Conservation (phyloP, 768 basidiomycete species). For the Calocera cornea region DNA sequence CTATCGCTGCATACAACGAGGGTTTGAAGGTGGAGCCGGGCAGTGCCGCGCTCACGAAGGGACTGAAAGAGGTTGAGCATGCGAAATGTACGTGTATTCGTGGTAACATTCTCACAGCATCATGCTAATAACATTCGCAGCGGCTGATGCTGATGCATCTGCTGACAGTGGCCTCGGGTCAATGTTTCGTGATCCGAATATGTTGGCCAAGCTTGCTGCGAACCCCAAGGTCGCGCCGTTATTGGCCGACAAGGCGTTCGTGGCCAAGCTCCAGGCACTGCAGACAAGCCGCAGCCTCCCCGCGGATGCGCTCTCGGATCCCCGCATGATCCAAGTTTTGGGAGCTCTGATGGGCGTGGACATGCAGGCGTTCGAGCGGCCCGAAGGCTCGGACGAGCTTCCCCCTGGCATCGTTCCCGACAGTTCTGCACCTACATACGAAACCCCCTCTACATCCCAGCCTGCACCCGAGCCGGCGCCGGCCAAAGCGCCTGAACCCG, state of each 20-base stretch:
- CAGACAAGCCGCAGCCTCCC: slow-evolving; percentile 17
- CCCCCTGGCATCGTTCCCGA: slow-evolving; percentile 41
- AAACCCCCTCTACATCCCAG: slow-evolving; percentile 26
- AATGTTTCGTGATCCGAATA: slow-evolving; percentile 72
- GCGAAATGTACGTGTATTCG: slow-evolving; percentile 49
- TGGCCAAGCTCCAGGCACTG: slow-evolving; percentile 36
- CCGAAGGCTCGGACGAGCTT: slow-evolving; percentile 70
- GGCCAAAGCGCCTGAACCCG: slow-evolving; percentile 22
- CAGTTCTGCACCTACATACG: slow-evolving; percentile 12
- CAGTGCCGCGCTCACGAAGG: slow-evolving; percentile 69
- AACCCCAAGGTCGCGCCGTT: slow-evolving; percentile 79
- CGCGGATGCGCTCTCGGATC: slow-evolving; percentile 51
- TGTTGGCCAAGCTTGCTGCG: slow-evolving; percentile 67
- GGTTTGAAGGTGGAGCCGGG: slow-evolving; percentile 68
- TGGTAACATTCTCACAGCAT: neutral
- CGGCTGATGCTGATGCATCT: slow-evolving; percentile 20
- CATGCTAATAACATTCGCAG: slow-evolving; percentile 11
- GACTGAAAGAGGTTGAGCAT: slow-evolving; percentile 74
- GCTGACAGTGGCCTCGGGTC: slow-evolving; percentile 49
- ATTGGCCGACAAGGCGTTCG: slow-evolving; percentile 70
- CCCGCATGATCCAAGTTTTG: slow-evolving; percentile 79
- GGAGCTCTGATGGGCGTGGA: slow-evolving; percentile 90
- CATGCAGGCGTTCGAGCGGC: slow-evolving; percentile 70
- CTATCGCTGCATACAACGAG: slow-evolving; percentile 66
- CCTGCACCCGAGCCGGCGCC: slow-evolving; percentile 17